A percentile compares a stretch with the other conserved stretches of the same genome.
These are phyloP conservation scores for Jackrogersella minutella DNA, from an alignment of 495 filamentous ascomycete species.

Conservation along the genomic window DNA sequence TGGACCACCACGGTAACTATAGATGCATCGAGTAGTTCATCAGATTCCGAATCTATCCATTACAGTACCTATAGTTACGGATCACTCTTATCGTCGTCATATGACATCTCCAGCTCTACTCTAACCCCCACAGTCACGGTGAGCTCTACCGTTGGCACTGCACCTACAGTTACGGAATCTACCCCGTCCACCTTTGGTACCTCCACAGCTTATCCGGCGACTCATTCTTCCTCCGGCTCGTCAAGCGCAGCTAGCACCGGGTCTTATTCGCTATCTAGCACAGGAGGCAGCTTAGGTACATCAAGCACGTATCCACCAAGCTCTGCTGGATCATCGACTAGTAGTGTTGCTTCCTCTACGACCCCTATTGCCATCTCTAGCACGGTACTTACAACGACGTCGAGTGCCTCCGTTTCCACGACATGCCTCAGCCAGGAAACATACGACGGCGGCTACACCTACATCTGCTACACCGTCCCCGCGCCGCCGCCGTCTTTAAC, in stretches of 20 bases:
- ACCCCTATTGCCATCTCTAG: background rate
- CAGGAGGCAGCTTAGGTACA: conserved; percentile 3
- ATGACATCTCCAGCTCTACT: background rate
- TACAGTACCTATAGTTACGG: background rate
- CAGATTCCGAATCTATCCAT: background rate
- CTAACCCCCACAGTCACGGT: background rate
- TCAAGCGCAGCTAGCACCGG: conserved; percentile 5
- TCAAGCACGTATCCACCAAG: background rate
- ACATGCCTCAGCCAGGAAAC: conserved; percentile 28
- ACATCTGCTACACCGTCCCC: conserved; percentile 28
- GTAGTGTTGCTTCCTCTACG: background rate
- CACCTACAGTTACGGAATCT: background rate
- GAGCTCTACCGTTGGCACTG: background rate
- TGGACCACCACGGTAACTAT: conserved; percentile 22
- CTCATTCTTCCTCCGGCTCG: conserved; percentile 17
- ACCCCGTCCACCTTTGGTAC: conserved; percentile 16
- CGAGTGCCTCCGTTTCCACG: conserved; percentile 16
- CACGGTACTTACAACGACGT: background rate
- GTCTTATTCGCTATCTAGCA: conserved; percentile 9
- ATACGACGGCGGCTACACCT: conserved; percentile 34
- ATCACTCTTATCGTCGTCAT: conserved; percentile 11
- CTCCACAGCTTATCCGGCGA: conserved; percentile 33
- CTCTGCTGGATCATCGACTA: background rate
- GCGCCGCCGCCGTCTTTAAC: conserved; percentile 14
- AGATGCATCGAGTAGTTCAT: conserved; percentile 7